Percentiles rank a stretch among this genome's conserved stretches.
phyloP scores from a whole-genome alignment of 73 alveolate species.

The Diophrys appendiculata region DNA sequence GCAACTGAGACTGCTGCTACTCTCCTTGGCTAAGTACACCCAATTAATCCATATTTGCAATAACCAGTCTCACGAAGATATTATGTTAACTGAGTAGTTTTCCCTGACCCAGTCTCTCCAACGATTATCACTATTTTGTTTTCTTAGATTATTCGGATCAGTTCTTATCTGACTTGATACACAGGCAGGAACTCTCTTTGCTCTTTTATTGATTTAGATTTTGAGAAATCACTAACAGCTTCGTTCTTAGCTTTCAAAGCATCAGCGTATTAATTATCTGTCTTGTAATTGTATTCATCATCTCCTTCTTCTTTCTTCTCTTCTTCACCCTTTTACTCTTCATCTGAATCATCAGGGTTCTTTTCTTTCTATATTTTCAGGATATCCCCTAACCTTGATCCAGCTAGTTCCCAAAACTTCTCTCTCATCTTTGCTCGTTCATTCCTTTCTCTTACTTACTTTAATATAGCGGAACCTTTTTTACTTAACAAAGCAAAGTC shows the following conservation, averaged over 20 bases:
- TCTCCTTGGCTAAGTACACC: slow-evolving; percentile 99
- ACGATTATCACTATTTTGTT: slow-evolving; percentile 94
- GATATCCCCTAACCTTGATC: slow-evolving; percentile 78
- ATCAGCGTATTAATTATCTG: slow-evolving; percentile 46
- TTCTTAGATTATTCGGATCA: slow-evolving; percentile 90
- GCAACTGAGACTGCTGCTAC: slow-evolving; percentile 99
- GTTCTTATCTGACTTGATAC: slow-evolving; percentile 89
- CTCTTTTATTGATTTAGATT: slow-evolving; percentile 80
- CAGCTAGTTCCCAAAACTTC: slow-evolving; percentile 93
- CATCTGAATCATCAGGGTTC: slow-evolving; percentile 21
- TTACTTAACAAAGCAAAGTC: slow-evolving; percentile 97
- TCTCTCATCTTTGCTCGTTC: slow-evolving; percentile 96
- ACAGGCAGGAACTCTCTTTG: slow-evolving; percentile 98
- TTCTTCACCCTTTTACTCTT: slow-evolving; percentile 32
- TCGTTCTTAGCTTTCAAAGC: slow-evolving; percentile 78
- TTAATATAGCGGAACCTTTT: slow-evolving; percentile 94
- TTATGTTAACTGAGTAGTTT: slow-evolving; percentile 99
- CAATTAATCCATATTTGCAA: slow-evolving; percentile 90
- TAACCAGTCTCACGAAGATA: slow-evolving; percentile 97
- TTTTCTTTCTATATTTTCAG: slow-evolving; percentile 64
- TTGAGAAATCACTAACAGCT: slow-evolving; percentile 95
- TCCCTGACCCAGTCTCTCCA: slow-evolving; percentile 99
- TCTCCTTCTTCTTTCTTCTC: slow-evolving; percentile 66
- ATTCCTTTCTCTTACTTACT: slow-evolving; percentile 90
- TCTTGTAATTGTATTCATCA: too few species aligned